Conservation (phyloP, 2,329 filamentous ascomycete species). For the Graphiopsis chlorocephala region DNA sequence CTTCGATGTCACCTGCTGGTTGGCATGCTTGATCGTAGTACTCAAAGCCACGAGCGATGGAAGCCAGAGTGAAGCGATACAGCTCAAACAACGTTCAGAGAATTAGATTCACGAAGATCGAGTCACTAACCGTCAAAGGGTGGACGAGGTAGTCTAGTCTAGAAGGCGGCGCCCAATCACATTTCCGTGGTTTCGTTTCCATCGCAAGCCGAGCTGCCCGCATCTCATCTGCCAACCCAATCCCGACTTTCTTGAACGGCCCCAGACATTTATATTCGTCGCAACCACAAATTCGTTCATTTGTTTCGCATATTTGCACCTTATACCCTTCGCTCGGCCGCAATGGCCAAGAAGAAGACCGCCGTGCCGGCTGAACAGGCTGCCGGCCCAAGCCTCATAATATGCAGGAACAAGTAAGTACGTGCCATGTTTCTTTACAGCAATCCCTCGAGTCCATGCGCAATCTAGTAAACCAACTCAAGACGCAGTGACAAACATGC, state of each 20-base stretch:
- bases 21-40: neutral
- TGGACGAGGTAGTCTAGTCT: neutral
- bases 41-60: neutral
- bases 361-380: conserved; percentile 9
- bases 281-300: neutral
- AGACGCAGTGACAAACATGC: neutral
- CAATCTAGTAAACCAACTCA: neutral
- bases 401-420: conserved; percentile 68
- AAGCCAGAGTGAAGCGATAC: neutral
- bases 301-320: neutral
- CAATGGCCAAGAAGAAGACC: conserved; percentile 9
- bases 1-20: neutral
- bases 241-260: neutral
- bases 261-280: neutral
- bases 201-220: neutral
- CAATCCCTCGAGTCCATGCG: neutral
- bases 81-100: neutral
- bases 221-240: neutral
- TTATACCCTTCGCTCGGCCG: neutral
- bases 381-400: conserved; percentile 54
- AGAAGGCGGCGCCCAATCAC: neutral
- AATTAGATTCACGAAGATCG: neutral
- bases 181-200: neutral
- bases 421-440: conserved; percentile 21
- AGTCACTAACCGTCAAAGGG: neutral